Evolutionary conservation across 495 filamentous ascomycete genomes (phyloP).

Genomic region (Glonium stellatum): DNA sequence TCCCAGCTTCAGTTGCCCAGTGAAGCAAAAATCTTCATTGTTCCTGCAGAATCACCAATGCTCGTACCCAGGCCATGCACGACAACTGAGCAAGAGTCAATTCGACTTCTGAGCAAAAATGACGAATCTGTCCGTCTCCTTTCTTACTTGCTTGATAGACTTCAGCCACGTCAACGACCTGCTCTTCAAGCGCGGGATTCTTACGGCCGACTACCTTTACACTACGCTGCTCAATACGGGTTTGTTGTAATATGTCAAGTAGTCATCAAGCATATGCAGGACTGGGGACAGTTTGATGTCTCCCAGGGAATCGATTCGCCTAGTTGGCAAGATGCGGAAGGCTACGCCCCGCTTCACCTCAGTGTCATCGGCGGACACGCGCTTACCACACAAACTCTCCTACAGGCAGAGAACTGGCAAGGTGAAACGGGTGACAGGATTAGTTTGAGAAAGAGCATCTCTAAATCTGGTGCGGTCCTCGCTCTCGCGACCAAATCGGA

Average conservation of each 20-base stretch:
- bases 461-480: constrained; percentile 83
- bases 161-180: constrained; percentile 61
- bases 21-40: constrained; percentile 60
- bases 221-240: constrained; percentile 94
- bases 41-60: constrained; percentile 63
- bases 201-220: constrained; percentile 79
- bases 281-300: constrained; percentile 81
- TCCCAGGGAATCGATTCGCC: constrained; percentile 76
- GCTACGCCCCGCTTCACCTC: constrained; percentile 83
- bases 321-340: constrained; percentile 86
- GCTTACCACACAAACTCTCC: constrained; percentile 69
- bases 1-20: constrained; percentile 46
- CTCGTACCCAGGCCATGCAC: constrained; percentile 51
- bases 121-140: constrained; percentile 73
- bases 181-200: constrained; percentile 64
- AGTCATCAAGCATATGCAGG: constrained; percentile 80
- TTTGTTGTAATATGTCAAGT: constrained; percentile 79
- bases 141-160: constrained; percentile 59
- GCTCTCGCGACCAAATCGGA: constrained; percentile 81
- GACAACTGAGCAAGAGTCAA: constrained; percentile 34
- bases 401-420: constrained; percentile 70
- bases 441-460: constrained; percentile 57
- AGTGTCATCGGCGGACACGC: constrained; percentile 88
- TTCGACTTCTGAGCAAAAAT: constrained; percentile 55
- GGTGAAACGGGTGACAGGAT: constrained; percentile 52